Percentiles rank a stretch among this genome's conserved stretches.
Conservation (phyloP, 306 rosid species). For the Rosa persica region DNA sequence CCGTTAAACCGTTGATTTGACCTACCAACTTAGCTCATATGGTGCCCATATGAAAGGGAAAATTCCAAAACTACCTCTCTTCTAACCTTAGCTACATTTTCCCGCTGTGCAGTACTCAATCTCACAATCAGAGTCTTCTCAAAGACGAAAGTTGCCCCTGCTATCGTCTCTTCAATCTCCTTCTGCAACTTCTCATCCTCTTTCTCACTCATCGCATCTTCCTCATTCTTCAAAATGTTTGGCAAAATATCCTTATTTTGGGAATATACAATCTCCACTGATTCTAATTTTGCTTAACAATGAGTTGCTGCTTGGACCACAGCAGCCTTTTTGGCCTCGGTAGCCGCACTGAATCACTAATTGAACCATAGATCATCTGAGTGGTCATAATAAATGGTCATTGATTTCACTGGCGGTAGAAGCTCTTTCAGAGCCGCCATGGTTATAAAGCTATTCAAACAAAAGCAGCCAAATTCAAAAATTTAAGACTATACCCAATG, state of each 20-base stretch:
- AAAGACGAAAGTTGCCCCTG: conserved; percentile 68
- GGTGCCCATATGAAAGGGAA: no score
- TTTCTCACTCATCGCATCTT: conserved; percentile 33
- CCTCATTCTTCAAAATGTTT: conserved; percentile 56
- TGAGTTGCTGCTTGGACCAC: conserved; percentile 35
- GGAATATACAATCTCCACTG: conserved; percentile 67
- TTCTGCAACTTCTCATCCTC: conserved; percentile 59
- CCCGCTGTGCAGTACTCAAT: conserved; percentile 77
- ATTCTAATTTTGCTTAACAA: conserved; percentile 79
- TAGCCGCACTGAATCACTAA: conserved; percentile 57
- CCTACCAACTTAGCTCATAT: no score
- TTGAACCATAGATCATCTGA: conserved; percentile 83
- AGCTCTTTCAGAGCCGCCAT: conserved; percentile 76
- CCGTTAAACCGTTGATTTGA: no score
- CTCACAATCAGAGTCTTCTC: conserved; percentile 81
- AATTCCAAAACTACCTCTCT: no score
- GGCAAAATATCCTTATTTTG: conserved; percentile 76
- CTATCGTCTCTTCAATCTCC: conserved; percentile 71
- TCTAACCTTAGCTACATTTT: conserved; percentile 48
- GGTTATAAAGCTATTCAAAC: background rate
- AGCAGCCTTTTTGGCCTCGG: conserved; percentile 52
- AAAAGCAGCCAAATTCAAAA: no score
- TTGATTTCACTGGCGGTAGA: conserved; percentile 59
- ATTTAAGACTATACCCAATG: background rate
- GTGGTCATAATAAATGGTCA: conserved; percentile 65